phyloP scores from a whole-genome alignment of 2,329 filamentous ascomycete genomes.

The Neoscytalidium dimidiatum region DNA sequence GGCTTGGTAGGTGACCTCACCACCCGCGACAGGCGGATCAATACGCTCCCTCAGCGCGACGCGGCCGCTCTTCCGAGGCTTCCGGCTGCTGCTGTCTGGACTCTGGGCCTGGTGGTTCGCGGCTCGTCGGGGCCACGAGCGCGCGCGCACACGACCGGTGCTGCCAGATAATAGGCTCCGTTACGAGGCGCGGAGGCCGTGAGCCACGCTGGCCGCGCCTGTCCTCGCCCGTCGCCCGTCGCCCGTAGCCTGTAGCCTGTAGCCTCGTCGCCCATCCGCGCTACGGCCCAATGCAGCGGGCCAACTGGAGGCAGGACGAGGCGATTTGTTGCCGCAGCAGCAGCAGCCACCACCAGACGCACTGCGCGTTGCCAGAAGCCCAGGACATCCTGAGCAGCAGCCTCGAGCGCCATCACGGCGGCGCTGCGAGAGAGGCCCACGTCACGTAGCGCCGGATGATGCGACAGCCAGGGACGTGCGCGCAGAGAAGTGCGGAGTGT shows the following conservation, averaged over 20 bases:
- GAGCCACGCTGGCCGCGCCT: slow-evolving; percentile 5
- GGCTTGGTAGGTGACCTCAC: slow-evolving; percentile 15
- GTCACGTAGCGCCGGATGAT: slow-evolving; percentile 7
- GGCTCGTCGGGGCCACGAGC: too few species aligned
- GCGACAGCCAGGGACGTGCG: neutral
- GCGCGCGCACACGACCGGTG: neutral
- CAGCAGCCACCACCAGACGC: neutral
- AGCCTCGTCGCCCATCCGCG: too few species aligned
- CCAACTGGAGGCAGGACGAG: neutral
- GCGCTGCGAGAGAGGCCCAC: neutral
- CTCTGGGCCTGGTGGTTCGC: neutral
- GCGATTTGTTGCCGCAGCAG: neutral
- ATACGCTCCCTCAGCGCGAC: neutral
- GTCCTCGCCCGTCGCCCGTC: too few species aligned
- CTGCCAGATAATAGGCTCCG: neutral
- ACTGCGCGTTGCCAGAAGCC: neutral
- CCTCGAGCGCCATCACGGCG: neutral
- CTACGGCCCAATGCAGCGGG: slow-evolving; percentile 16
- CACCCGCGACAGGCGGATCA: slow-evolving; percentile 2
- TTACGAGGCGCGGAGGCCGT: neutral
- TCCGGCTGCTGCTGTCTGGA: slow-evolving; percentile 7
- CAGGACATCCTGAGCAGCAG: neutral
- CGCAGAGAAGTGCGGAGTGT: neutral
- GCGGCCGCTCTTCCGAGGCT: neutral
- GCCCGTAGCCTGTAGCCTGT: too few species aligned